phyloP scores from a whole-genome alignment of 768 basidiomycete species.

The Mycena filopes region DNA sequence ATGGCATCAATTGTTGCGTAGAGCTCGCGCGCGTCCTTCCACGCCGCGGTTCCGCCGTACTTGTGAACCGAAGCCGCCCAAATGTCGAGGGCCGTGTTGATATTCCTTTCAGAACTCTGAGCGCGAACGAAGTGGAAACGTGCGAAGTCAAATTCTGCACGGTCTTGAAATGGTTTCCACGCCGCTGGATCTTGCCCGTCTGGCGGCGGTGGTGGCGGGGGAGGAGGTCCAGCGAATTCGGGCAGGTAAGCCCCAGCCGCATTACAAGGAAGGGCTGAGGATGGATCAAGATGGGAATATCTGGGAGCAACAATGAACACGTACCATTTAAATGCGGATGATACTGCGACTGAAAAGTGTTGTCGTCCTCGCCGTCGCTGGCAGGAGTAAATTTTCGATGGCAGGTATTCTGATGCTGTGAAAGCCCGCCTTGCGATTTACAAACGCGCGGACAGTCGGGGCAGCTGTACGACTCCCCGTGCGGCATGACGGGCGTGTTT shows the following conservation, averaged over 20 bases:
- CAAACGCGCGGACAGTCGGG: neutral
- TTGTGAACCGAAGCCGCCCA: constrained; percentile 10
- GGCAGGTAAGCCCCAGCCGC: neutral
- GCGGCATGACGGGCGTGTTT: neutral
- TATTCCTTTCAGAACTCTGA: neutral
- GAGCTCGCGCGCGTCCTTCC: constrained; percentile 20
- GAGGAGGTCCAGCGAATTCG: neutral
- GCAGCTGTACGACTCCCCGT: constrained; percentile 9
- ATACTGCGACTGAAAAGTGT: neutral
- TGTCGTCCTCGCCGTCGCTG: constrained; percentile 16
- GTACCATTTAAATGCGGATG: constrained; percentile 12
- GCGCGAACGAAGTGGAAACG: constrained; percentile 13
- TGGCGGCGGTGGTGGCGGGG: neutral
- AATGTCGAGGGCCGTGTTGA: constrained; percentile 15
- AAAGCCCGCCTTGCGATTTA: neutral
- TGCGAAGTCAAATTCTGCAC: constrained; percentile 11
- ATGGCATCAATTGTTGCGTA: constrained; percentile 36
- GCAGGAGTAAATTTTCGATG: constrained; percentile 23
- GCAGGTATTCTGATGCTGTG: neutral
- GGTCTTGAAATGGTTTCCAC: constrained; percentile 2
- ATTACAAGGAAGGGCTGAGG: constrained; percentile 16
- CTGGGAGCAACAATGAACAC: neutral
- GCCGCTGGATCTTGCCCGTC: constrained; percentile 16
- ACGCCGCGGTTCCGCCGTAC: neutral
- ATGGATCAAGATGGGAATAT: too few relatives aligned